phyloP scores from a whole-genome alignment of 768 basidiomycete species.

The Strobilomyces dryophilus region DNA sequence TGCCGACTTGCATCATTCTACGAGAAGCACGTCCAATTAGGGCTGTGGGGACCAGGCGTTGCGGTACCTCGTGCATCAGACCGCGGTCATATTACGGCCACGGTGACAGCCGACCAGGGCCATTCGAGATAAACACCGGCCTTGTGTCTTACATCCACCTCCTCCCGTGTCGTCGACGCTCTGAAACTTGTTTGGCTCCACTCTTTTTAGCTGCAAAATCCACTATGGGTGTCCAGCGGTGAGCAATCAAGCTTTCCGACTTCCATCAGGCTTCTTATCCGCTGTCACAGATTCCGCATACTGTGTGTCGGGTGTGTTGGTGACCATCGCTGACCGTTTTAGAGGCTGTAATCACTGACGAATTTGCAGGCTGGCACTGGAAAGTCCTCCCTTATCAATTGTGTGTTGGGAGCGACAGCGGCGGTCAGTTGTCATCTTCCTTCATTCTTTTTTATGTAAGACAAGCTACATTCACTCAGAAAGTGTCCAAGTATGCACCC shows the following conservation, averaged over 20 bases:
- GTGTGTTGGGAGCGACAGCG: background rate
- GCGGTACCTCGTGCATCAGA: too few species aligned
- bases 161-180: too few species aligned
- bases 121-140: background rate
- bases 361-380: background rate
- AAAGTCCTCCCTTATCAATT: background rate
- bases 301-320: too few species aligned
- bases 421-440: background rate
- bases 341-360: background rate
- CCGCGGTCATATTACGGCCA: too few species aligned
- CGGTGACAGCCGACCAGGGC: too few species aligned
- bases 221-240: background rate
- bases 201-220: background rate
- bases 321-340: background rate
- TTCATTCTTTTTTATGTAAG: background rate
- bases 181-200: background rate
- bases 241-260: background rate
- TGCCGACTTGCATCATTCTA: too few species aligned
- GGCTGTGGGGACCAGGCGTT: too few species aligned
- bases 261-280: background rate
- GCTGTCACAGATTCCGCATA: background rate
- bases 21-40: too few species aligned
- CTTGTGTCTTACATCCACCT: background rate
- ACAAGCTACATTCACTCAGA: background rate
- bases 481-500: background rate